These are phyloP conservation scores for Nelumbo lutea DNA, from an alignment of 164 flowering plant species.

Conservation along the genomic window DNA sequence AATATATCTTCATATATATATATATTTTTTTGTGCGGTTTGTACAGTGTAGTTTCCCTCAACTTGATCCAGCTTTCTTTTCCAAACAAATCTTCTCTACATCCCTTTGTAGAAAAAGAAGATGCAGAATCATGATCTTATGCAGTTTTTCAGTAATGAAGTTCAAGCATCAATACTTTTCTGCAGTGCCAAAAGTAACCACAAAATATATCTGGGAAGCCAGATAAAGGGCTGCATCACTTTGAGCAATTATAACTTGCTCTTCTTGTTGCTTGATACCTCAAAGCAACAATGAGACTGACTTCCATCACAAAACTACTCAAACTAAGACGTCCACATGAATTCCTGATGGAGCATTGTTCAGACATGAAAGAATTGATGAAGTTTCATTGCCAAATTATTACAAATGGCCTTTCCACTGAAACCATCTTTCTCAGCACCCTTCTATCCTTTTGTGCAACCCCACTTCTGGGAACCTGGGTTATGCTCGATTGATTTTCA, in stretches of 20 bases:
- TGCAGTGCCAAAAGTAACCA: background rate
- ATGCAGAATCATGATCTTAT: background rate
- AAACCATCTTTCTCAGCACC: constrained; percentile 13
- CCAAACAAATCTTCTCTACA: background rate
- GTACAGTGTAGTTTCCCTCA: constrained; percentile 2
- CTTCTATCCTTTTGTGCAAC: constrained; percentile 10
- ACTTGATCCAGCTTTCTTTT: background rate
- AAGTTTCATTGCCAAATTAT: constrained; percentile 17
- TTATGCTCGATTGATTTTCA: constrained; percentile 10
- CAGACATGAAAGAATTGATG: constrained; percentile 16
- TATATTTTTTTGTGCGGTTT: background rate
- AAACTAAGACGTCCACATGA: constrained; percentile 14
- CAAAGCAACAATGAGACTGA: background rate
- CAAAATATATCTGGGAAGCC: background rate
- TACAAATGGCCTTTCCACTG: constrained; percentile 15
- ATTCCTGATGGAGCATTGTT: constrained; percentile 15
- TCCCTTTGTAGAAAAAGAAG: background rate
- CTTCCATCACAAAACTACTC: constrained; percentile 11
- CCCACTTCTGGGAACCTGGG: constrained; percentile 9
- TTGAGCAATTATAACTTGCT: no score
- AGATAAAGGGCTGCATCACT: background rate
- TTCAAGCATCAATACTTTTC: background rate
- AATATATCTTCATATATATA: no score
- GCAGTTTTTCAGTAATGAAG: background rate
- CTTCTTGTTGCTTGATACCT: background rate